phyloP scores from a whole-genome alignment of 768 basidiomycete genomes.

The Hebeloma cylindrosporum region DNA sequence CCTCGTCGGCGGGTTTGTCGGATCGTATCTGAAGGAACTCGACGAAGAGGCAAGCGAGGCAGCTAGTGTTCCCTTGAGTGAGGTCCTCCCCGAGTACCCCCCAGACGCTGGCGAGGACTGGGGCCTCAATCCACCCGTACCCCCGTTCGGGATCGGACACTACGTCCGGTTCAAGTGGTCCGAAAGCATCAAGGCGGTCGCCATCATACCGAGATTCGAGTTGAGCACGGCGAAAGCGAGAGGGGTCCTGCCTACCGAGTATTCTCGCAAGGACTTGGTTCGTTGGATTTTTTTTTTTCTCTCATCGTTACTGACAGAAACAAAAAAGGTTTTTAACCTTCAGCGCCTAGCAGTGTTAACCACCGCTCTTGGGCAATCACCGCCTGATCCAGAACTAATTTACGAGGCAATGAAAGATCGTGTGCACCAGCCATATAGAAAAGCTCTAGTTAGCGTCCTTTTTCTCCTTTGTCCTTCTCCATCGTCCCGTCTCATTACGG shows the following conservation, averaged over 20 bases:
- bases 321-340: conserved; percentile 87
- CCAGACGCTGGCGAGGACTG: conserved; percentile 88
- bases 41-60: conserved; percentile 78
- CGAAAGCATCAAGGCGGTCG: conserved; percentile 82
- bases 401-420: conserved; percentile 99
- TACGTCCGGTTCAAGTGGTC: conserved; percentile 90
- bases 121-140: conserved; percentile 85
- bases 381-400: conserved; percentile 94
- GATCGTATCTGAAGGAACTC: conserved; percentile 91
- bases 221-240: conserved; percentile 94
- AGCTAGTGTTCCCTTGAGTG: conserved; percentile 89
- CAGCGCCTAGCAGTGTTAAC: conserved; percentile 96
- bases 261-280: conserved; percentile 90
- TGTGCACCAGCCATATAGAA: conserved; percentile 96
- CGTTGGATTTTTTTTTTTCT: conserved; percentile 28
- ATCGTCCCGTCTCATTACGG: not conserved
- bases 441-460: conserved; percentile 59
- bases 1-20: conserved; percentile 94
- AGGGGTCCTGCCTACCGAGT: conserved; percentile 79
- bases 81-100: conserved; percentile 96
- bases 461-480: conserved; percentile 1
- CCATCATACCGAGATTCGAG: conserved; percentile 94
- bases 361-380: conserved; percentile 85
- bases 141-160: conserved; percentile 91
- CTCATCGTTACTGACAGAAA: conserved; percentile 6